Conservation (phyloP, 164 flowering plant genomes). For the Vitis cinerea region DNA sequence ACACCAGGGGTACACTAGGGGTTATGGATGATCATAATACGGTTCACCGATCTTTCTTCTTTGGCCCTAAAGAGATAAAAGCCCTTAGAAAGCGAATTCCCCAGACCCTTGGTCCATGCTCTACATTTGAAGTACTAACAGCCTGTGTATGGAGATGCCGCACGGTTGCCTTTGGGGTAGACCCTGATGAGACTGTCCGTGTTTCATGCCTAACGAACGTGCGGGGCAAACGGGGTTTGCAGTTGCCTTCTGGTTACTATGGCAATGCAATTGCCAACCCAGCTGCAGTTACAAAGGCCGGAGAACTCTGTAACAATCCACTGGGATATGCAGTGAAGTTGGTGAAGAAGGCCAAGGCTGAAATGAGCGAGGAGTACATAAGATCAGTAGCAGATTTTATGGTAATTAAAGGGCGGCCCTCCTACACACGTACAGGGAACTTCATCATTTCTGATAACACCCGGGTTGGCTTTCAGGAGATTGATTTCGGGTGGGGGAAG, state of each 20-base stretch:
- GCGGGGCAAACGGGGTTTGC: constrained; percentile 4
- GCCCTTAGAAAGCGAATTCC: constrained; percentile 23
- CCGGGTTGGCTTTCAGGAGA: not conserved
- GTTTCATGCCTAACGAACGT: constrained; percentile 2
- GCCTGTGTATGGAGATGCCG: constrained; percentile 12
- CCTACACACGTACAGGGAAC: not conserved
- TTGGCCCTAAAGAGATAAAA: constrained; percentile 15
- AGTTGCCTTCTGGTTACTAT: constrained; percentile 21
- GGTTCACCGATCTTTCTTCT: constrained; percentile 5
- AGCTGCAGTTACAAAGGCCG: not conserved
- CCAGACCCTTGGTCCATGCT: constrained; percentile 6
- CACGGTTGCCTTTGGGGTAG: constrained; percentile 2
- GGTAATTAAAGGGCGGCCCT: not conserved
- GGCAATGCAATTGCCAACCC: constrained; percentile 14
- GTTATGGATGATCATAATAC: not conserved
- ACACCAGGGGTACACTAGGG: too few relatives aligned
- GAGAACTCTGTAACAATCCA: not conserved
- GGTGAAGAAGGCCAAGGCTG: not conserved
- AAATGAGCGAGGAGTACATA: not conserved
- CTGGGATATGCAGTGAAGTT: constrained; percentile 15
- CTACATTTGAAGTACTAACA: constrained; percentile 11
- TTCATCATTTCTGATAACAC: not conserved
- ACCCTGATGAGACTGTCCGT: not conserved
- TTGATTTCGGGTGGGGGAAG: constrained; percentile 3
- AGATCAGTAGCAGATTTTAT: not conserved